phyloP scores from a whole-genome alignment of 768 basidiomycete species.

The Suillus cothurnatus region DNA sequence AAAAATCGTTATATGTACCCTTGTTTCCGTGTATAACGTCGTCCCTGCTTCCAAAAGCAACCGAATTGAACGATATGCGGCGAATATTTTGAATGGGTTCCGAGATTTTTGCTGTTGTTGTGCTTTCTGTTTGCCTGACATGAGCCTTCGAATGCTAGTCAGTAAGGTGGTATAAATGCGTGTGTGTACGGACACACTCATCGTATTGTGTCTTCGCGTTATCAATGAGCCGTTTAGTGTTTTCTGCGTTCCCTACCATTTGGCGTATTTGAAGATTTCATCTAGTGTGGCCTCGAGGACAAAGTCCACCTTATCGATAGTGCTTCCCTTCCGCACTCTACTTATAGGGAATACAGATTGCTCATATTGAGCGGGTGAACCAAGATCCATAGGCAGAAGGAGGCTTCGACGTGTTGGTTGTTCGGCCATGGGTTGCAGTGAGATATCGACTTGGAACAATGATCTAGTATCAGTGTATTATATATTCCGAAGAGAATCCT shows the following conservation, averaged over 20 bases:
- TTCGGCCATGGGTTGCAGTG: background rate
- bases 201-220: conserved; percentile 9
- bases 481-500: conserved; percentile 5
- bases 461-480: background rate
- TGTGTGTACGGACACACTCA: background rate
- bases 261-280: conserved; percentile 11
- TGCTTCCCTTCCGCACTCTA: background rate
- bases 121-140: background rate
- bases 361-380: conserved; percentile 9
- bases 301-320: background rate
- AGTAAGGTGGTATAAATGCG: background rate
- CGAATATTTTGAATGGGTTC: conserved; percentile 9
- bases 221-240: background rate
- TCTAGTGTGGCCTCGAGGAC: conserved; percentile 17
- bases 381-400: conserved; percentile 10
- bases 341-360: conserved; percentile 13
- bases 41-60: conserved; percentile 11
- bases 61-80: conserved; percentile 10
- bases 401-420: background rate
- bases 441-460: background rate
- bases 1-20: conserved; percentile 1
- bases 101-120: conserved; percentile 6
- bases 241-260: conserved; percentile 6
- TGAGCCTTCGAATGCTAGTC: background rate
- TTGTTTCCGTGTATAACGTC: conserved; percentile 6